phyloP scores from a whole-genome alignment of 768 basidiomycete species.

The Pulveroboletus sp. region DNA sequence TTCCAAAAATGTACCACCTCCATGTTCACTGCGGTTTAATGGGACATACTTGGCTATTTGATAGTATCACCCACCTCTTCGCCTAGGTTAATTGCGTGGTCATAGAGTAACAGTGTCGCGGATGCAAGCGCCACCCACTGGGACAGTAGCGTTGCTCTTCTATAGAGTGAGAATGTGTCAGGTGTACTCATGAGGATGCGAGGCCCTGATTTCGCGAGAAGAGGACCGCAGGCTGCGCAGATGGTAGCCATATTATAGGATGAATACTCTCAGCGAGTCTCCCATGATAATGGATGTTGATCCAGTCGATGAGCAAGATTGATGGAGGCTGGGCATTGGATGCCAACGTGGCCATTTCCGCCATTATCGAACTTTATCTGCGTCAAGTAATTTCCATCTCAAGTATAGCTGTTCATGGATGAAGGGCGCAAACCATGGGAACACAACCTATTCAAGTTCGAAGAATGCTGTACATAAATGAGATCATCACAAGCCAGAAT shows the following conservation, averaged over 20 bases:
- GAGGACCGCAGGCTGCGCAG: neutral
- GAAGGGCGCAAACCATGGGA: neutral
- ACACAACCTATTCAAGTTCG: no score
- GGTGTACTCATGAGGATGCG: neutral
- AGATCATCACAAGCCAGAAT: no score
- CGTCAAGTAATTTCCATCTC: neutral
- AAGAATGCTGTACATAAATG: no score
- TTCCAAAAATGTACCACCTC: slow-evolving; percentile 14
- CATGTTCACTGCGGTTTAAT: no score
- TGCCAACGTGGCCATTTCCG: neutral
- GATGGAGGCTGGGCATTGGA: neutral
- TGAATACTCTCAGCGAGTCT: neutral
- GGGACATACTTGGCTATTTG: no score
- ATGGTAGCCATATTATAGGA: neutral
- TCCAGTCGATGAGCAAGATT: neutral
- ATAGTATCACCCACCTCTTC: slow-evolving; percentile 2
- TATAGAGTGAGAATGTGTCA: neutral
- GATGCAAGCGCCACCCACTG: neutral
- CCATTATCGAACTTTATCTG: neutral
- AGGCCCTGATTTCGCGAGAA: neutral
- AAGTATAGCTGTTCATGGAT: neutral
- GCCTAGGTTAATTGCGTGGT: slow-evolving; percentile 6
- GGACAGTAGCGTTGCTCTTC: neutral
- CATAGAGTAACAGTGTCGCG: slow-evolving; percentile 11
- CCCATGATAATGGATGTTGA: neutral